Conservation (phyloP, 1,284 basidiomycete genomes). For the Boletus hoseneyae region DNA sequence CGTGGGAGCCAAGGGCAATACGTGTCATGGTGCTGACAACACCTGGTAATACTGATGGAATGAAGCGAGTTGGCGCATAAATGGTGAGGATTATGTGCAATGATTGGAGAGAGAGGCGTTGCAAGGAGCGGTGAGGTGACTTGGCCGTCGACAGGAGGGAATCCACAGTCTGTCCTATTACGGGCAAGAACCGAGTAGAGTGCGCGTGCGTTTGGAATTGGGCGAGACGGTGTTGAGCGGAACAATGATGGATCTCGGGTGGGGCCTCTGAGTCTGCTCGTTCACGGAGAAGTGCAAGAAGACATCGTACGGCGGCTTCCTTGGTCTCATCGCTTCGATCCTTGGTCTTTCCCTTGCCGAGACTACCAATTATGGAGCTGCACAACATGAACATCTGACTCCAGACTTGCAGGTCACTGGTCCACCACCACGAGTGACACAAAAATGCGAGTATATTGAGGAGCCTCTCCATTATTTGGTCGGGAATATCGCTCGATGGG, state of each 20-base stretch:
- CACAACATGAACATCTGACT: conserved; percentile 83
- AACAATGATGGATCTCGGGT: conserved; percentile 20
- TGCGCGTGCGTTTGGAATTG: conserved; percentile 48
- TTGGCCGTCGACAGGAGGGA: conserved; percentile 57
- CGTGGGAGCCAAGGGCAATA: conserved; percentile 54
- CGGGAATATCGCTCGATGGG: conserved; percentile 61
- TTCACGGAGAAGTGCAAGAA: conserved; percentile 55
- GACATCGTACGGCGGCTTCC: conserved; percentile 55
- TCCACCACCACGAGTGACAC: conserved; percentile 78
- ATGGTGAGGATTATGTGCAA: conserved; percentile 51
- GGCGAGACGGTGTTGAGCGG: conserved; percentile 38
- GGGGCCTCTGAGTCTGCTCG: conserved; percentile 40
- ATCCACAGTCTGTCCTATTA: conserved; percentile 81
- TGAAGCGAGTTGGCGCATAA: conserved; percentile 63
- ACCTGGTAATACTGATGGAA: conserved; percentile 79
- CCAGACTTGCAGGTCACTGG: conserved; percentile 63
- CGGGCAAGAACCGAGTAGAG: conserved; percentile 58
- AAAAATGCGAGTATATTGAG: conserved; percentile 60
- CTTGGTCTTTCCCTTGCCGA: conserved; percentile 58
- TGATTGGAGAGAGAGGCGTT: conserved; percentile 60
- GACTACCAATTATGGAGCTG: conserved; percentile 62
- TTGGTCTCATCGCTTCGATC: conserved; percentile 77
- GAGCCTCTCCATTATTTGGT: conserved; percentile 75
- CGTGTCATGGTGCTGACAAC: conserved; percentile 73
- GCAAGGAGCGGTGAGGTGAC: conserved; percentile 58